Evolutionary conservation across 2,329 filamentous ascomycete genomes (phyloP).

Genomic region (Pseudogymnoascus sp.): DNA sequence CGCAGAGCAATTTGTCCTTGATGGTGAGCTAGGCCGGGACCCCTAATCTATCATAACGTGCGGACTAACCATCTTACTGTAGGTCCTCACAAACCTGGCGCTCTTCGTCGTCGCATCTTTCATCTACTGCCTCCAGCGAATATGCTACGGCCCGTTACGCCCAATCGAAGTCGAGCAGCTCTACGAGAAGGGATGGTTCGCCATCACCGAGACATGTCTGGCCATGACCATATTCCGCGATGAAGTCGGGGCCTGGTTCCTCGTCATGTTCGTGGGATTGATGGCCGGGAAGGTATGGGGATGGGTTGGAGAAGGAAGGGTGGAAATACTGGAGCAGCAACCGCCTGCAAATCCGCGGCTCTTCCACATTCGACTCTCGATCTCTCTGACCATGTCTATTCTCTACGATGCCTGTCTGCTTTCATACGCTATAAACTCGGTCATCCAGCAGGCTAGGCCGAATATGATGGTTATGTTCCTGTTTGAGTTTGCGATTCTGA

Average conservation of each 20-base stretch:
- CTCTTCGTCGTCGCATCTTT: slow-evolving; percentile 74
- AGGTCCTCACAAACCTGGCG: slow-evolving; percentile 88
- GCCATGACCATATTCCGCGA: slow-evolving; percentile 98
- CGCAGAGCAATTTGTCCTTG: slow-evolving; percentile 90
- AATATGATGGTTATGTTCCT: slow-evolving; percentile 99
- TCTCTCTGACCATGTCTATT: slow-evolving; percentile 73
- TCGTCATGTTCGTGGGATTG: slow-evolving; percentile 91
- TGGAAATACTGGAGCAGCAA: slow-evolving; percentile 92
- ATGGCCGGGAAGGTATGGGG: slow-evolving; percentile 96
- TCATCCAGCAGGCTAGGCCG: slow-evolving; percentile 79
- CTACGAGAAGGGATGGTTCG: slow-evolving; percentile 97
- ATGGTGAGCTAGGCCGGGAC: slow-evolving; percentile 52
- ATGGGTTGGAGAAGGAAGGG: slow-evolving; percentile 92
- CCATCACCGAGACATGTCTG: slow-evolving; percentile 90
- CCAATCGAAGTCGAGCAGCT: slow-evolving; percentile 94
- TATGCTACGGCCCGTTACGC: slow-evolving; percentile 84
- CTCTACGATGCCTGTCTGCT: slow-evolving; percentile 75
- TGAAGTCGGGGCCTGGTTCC: slow-evolving; percentile 87
- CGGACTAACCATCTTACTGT: slow-evolving; percentile 9
- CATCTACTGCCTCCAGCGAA: slow-evolving; percentile 78
- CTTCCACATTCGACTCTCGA: slow-evolving; percentile 75
- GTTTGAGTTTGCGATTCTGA: slow-evolving; percentile 89
- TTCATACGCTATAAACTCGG: slow-evolving; percentile 71
- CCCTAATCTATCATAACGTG: neutral
- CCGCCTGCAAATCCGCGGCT: slow-evolving; percentile 80